phyloP scores from a whole-genome alignment of 1,284 basidiomycete genomes.

The Erythrobasidium hasegawianum region DNA sequence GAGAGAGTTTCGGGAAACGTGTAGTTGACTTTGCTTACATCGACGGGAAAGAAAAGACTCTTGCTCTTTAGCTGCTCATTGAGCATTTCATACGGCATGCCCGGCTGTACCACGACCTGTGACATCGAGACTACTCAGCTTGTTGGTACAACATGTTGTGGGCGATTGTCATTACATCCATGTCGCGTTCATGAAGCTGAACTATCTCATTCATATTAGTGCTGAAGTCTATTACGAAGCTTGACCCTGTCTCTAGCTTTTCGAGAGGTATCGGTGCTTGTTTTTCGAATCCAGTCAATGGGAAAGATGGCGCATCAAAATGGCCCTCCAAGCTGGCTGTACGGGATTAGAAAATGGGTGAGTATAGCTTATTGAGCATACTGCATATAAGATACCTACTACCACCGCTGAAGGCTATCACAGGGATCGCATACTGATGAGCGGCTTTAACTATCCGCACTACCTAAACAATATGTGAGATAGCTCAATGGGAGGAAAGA shows the following conservation, averaged over 20 bases:
- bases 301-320: conserved; percentile 53
- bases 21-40: conserved; percentile 51
- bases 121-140: conserved; percentile 37
- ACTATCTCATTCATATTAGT: conserved; percentile 74
- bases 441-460: conserved; percentile 52
- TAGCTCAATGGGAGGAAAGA: conserved; percentile 55
- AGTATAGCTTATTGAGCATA: conserved; percentile 47
- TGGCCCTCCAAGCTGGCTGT: conserved; percentile 60
- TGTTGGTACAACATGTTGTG: conserved; percentile 45
- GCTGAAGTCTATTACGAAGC: conserved; percentile 63
- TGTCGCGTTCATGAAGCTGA: conserved; percentile 70
- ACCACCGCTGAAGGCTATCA: conserved; percentile 67
- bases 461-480: conserved; percentile 14
- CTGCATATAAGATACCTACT: conserved; percentile 45
- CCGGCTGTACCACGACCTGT: conserved; percentile 55
- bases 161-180: conserved; percentile 63
- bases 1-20: too few species aligned
- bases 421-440: conserved; percentile 61
- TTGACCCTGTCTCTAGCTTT: conserved; percentile 40
- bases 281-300: conserved; percentile 30
- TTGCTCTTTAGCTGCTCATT: conserved; percentile 68
- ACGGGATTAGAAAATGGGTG: background rate
- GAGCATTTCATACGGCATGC: conserved; percentile 77
- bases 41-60: conserved; percentile 82
- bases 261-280: conserved; percentile 31